Evolutionary conservation across 805 yeast genomes (phyloP).

Genomic region (Saturnispora quitensis): DNA sequence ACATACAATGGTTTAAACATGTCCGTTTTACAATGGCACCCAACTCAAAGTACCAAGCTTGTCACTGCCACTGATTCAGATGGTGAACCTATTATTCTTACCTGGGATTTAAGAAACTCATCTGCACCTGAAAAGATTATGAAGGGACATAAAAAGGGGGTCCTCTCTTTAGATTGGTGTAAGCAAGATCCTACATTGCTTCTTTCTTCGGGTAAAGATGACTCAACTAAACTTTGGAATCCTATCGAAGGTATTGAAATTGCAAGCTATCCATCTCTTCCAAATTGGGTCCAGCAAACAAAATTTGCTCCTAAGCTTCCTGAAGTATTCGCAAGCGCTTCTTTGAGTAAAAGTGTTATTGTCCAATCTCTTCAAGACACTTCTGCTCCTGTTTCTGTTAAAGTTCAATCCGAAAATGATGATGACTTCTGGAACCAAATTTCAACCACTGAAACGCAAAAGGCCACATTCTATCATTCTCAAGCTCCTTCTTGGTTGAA

Average conservation of each 20-base stretch:
- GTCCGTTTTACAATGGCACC: conserved; percentile 91
- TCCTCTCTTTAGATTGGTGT: conserved; percentile 92
- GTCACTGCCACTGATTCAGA: conserved; percentile 85
- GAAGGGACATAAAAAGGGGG: conserved; percentile 79
- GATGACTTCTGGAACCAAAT: conserved; percentile 82
- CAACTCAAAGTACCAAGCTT: conserved; percentile 73
- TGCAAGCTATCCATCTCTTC: conserved; percentile 84
- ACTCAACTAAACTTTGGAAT: conserved; percentile 83
- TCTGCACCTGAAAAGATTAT: conserved; percentile 77
- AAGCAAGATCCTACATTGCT: conserved; percentile 66
- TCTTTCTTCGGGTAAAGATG: conserved; percentile 89
- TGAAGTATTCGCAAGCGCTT: conserved; percentile 79
- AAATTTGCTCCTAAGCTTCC: conserved; percentile 84
- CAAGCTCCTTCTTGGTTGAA: conserved; percentile 91
- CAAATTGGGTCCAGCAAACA: conserved; percentile 90
- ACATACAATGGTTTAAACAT: conserved; percentile 66
- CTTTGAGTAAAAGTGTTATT: conserved; percentile 74
- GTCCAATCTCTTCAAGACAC: conserved; percentile 88
- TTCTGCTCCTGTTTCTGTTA: conserved; percentile 42
- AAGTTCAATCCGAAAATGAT: conserved; percentile 38
- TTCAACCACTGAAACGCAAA: conserved; percentile 57
- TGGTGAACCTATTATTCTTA: conserved; percentile 63
- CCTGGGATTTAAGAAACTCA: conserved; percentile 94
- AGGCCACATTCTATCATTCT: conserved; percentile 57
- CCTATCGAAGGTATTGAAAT: conserved; percentile 63